Evolutionary conservation across 208 protist genomes (phyloP), one percentile per base, ranked within the genome.

Genomic region (Trypanosoma mega): DNA sequence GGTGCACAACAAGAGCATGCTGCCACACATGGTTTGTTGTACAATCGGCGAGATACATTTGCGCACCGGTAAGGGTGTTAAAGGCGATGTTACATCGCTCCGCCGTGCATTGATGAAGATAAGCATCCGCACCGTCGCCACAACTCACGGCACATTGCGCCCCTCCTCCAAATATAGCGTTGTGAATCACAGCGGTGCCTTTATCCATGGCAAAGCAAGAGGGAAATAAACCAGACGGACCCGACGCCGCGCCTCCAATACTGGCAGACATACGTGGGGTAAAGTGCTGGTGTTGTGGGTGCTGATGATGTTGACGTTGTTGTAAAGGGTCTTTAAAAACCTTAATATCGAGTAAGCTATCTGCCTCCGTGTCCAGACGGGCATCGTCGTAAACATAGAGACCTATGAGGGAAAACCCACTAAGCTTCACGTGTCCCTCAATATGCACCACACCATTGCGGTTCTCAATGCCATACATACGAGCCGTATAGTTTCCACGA

Each of bases 381-480:
- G 76, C 80, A 1, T 70, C 73, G 27, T 79, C 61, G 54, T 85
- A 74, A 2, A 87, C 71, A 48, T 82, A 82, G 18, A 85, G 23
- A 14, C 85, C 85, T 45, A 81, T 76, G 20, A 73, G 80, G 21
- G 79, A 66, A 61, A 84, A 87, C 12, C 79, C 81, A 51, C 64
- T 68, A 4, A 89, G 46, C 63, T 87, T 88, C 26, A 92, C 81
- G 52, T 87, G 71, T 3, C 76, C 78, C 45, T 83, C 68, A 4
- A 92, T 50, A 39, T 75, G 71, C 59, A 92, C 57, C 36, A 81
- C 59, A 30, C 79, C 70, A 59, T 80, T 68, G 14, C 70, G 63
- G 55, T 64, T 78, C 53, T 87, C 79, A 36, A 92, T 68, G 26
- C 80, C 74, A 47, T 82, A 80, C 53, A 73, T 64, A 60, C 72